phyloP scores from a whole-genome alignment of 2,329 filamentous ascomycete genomes.

The Pestalotiopsis sp. region DNA sequence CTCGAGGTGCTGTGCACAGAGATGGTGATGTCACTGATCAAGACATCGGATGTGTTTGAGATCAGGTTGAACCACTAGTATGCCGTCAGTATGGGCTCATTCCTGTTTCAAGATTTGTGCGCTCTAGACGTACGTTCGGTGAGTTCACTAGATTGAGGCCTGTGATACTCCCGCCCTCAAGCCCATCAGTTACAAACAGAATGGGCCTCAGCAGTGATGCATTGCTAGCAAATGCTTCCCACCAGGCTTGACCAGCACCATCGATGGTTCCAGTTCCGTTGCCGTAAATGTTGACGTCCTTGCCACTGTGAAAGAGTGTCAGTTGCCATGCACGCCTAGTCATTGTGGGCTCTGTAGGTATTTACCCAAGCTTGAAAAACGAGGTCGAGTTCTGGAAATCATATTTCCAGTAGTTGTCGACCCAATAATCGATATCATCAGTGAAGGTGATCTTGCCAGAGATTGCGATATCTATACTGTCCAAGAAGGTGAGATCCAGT shows the following conservation, averaged over 20 bases:
- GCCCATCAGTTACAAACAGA: conserved; percentile 58
- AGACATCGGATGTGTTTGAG: conserved; percentile 65
- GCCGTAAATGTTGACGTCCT: conserved; percentile 67
- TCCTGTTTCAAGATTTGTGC: not conserved
- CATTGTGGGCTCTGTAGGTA: too few relatives aligned
- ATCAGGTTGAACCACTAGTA: conserved; percentile 65
- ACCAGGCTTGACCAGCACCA: conserved; percentile 68
- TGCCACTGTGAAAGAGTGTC: conserved; percentile 25
- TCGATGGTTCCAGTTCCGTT: conserved; percentile 49
- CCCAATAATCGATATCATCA: conserved; percentile 71
- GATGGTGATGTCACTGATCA: conserved; percentile 64
- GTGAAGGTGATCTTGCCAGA: conserved; percentile 63
- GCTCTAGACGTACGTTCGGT: conserved; percentile 32
- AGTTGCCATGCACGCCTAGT: not conserved
- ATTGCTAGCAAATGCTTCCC: conserved; percentile 61
- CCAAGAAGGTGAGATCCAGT: conserved; percentile 66
- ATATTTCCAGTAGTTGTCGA: conserved; percentile 64
- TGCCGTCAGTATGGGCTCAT: not conserved
- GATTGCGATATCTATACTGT: conserved; percentile 63
- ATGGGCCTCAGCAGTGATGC: conserved; percentile 58
- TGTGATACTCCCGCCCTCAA: conserved; percentile 60
- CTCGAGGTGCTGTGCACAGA: conserved; percentile 45
- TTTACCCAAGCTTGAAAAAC: conserved; percentile 46
- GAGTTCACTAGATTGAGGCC: conserved; percentile 64
- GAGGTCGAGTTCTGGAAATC: conserved; percentile 66